These are phyloP conservation scores for Byssothecium circinans DNA, from an alignment of 2,329 filamentous ascomycete species.

Conservation along the genomic window DNA sequence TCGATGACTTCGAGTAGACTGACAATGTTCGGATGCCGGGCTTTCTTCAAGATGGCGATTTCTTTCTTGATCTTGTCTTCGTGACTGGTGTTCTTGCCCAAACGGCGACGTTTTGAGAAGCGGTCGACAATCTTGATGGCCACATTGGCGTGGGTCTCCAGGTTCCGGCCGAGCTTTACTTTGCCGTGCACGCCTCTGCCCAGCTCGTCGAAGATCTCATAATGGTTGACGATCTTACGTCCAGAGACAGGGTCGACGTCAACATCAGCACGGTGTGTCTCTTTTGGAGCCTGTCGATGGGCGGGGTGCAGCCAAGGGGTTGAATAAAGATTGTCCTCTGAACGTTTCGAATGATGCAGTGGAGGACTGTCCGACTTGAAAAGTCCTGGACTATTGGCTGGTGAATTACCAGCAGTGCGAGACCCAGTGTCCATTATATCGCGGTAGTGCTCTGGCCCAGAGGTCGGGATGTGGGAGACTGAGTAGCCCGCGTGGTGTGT, in stretches of 20 bases:
- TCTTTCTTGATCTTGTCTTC: conserved; percentile 89
- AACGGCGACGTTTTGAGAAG: conserved; percentile 86
- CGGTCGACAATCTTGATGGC: conserved; percentile 98
- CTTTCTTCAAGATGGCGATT: conserved; percentile 98
- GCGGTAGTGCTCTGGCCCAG: conserved; percentile 37
- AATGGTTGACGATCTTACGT: conserved; percentile 95
- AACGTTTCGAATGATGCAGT: conserved; percentile 31
- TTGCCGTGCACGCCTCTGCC: conserved; percentile 96
- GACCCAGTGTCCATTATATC: conserved; percentile 43
- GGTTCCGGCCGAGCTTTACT: conserved; percentile 88
- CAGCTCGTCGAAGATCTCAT: conserved; percentile 95
- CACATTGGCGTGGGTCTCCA: conserved; percentile 74
- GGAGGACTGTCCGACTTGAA: conserved; percentile 45
- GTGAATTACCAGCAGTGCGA: conserved; percentile 50
- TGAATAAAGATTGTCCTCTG: conserved; percentile 48
- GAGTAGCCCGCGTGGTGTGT: conserved; percentile 43
- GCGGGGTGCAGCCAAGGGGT: conserved; percentile 55
- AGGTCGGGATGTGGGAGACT: conserved; percentile 46
- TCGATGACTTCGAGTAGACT: conserved; percentile 96
- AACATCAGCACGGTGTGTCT: conserved; percentile 86
- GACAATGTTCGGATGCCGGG: conserved; percentile 95
- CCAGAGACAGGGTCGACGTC: conserved; percentile 87
- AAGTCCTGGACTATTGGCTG: conserved; percentile 51
- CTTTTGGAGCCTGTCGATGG: conserved; percentile 54
- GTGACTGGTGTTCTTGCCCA: conserved; percentile 73